Percentiles rank a stretch among this genome's conserved stretches.
Evolutionary conservation across 2,329 filamentous ascomycete species (phyloP).

Genomic region (Alternaria triticimaculans): DNA sequence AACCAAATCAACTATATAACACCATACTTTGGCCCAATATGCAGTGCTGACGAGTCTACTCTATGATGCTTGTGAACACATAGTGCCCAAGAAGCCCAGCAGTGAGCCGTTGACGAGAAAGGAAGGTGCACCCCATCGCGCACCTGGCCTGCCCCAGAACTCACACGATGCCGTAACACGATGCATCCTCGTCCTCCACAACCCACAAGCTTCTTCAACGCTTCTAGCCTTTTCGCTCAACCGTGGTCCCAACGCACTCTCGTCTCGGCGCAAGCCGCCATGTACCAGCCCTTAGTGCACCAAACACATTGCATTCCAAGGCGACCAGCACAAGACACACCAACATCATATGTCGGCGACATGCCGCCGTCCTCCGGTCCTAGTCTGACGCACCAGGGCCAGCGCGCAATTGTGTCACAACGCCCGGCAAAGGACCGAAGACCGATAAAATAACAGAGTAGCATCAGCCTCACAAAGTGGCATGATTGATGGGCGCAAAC

Average conservation of each 20-base stretch:
- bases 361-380: constrained; percentile 8
- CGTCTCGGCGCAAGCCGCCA: constrained; percentile 16
- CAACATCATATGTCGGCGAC: constrained; percentile 11
- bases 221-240: constrained; percentile 8
- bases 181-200: not conserved
- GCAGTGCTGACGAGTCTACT: not conserved
- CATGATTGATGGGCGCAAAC: not conserved
- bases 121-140: constrained; percentile 6
- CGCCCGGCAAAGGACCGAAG: constrained; percentile 13
- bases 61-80: not conserved
- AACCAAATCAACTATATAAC: constrained; percentile 1
- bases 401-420: constrained; percentile 10
- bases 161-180: constrained; percentile 4
- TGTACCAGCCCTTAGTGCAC: constrained; percentile 9
- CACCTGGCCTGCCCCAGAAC: not conserved
- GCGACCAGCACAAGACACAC: not conserved
- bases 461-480: constrained; percentile 2
- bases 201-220: constrained; percentile 15
- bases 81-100: not conserved
- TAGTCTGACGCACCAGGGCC: constrained; percentile 2
- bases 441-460: not conserved
- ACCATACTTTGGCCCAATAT: not conserved
- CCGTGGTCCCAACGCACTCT: not conserved
- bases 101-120: not conserved
- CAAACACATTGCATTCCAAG: not conserved